Evolutionary conservation across 2,329 filamentous ascomycete species (phyloP).

Genomic region (Neonectria magnoliae): DNA sequence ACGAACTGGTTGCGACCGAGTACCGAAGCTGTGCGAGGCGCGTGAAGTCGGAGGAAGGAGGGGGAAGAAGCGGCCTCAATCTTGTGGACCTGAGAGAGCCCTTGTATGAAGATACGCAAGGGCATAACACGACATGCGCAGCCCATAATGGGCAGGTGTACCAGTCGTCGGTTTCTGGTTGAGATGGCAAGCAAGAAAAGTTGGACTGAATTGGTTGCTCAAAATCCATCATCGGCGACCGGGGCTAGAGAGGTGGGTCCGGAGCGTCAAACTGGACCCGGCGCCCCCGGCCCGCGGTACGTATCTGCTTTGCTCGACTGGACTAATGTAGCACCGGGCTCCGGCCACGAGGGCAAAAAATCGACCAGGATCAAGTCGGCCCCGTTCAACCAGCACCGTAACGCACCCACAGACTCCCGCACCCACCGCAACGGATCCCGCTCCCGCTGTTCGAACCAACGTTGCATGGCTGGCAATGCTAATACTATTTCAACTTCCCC

Average conservation of each 20-base stretch:
- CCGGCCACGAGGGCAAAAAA: neutral
- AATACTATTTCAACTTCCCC: slow-evolving; percentile 1
- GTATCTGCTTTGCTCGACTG: neutral
- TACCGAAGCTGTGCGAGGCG: slow-evolving; percentile 13
- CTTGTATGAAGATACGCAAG: slow-evolving; percentile 59
- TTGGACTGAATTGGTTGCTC: slow-evolving; percentile 30
- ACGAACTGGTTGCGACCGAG: slow-evolving; percentile 27
- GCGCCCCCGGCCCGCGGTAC: neutral
- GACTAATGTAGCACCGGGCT: slow-evolving; percentile 13
- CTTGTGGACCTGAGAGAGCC: slow-evolving; percentile 53
- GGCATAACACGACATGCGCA: slow-evolving; percentile 59
- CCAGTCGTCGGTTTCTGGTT: slow-evolving; percentile 3
- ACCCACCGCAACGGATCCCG: neutral
- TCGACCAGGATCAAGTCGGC: neutral
- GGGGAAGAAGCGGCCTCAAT: slow-evolving; percentile 35
- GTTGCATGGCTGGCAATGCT: neutral
- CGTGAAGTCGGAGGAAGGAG: slow-evolving; percentile 31
- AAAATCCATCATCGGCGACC: slow-evolving; percentile 31
- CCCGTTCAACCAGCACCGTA: neutral
- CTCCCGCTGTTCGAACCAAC: neutral
- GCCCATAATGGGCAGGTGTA: slow-evolving; percentile 50
- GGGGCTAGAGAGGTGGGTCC: slow-evolving; percentile 37
- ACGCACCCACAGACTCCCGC: neutral
- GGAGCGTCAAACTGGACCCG: neutral
- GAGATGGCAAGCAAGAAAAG: slow-evolving; percentile 32